These are phyloP conservation scores for Pholiota molesta DNA, from an alignment of 768 basidiomycete genomes.

Conservation along the genomic window DNA sequence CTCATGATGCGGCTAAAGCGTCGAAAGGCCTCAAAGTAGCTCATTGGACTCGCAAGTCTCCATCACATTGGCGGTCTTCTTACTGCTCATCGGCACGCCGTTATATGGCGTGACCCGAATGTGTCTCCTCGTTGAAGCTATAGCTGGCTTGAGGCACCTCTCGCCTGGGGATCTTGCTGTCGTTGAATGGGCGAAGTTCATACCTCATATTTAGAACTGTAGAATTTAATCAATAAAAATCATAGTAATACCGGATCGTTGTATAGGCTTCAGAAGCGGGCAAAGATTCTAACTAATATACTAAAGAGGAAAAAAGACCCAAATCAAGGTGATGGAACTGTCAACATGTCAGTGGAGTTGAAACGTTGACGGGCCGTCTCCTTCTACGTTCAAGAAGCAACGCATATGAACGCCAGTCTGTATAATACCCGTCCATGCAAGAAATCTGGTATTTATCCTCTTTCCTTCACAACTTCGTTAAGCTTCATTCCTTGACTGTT, in stretches of 20 bases:
- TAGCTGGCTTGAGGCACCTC: not conserved
- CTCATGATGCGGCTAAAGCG: not conserved
- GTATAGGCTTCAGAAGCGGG: not conserved
- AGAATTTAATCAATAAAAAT: no score
- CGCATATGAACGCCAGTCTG: not conserved
- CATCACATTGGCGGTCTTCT: not conserved
- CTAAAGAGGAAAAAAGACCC: slow-evolving; percentile 7
- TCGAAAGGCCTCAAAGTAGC: not conserved
- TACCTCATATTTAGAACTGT: not conserved
- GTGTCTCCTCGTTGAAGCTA: not conserved
- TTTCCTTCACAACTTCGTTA: not conserved
- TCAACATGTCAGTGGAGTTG: slow-evolving; percentile 2
- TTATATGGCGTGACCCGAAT: not conserved
- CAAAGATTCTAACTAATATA: not conserved
- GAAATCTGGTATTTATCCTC: not conserved
- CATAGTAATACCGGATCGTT: no score
- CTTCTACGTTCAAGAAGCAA: slow-evolving; percentile 5
- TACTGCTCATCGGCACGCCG: not conserved
- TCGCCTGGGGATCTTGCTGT: not conserved
- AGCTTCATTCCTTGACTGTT: not conserved
- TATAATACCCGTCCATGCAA: slow-evolving; percentile 4
- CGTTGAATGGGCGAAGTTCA: not conserved
- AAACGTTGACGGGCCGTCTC: not conserved
- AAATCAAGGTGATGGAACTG: slow-evolving; percentile 3
- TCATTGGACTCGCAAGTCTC: not conserved